Percentiles rank a stretch among this genome's conserved stretches.
phyloP scores from a whole-genome alignment of 2,329 filamentous ascomycete genomes.

The Diaporthe ilicicola region DNA sequence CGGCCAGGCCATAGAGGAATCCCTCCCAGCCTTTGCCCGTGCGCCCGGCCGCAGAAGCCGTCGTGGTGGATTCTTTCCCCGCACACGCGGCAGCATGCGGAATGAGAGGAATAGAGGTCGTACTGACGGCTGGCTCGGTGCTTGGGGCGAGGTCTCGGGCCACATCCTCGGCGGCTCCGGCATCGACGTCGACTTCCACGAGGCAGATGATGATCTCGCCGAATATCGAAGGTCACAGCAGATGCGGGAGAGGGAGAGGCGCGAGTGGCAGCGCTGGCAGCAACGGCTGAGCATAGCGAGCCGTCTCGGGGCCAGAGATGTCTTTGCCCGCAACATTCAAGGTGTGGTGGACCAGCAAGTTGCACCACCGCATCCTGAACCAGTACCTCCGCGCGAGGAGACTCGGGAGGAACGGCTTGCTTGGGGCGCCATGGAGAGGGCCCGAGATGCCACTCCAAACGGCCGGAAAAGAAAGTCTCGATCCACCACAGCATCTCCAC shows the following conservation, averaged over 20 bases:
- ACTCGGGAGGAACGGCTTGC: slow-evolving; percentile 82
- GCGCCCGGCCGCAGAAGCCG: slow-evolving; percentile 36
- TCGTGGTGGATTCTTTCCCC: slow-evolving; percentile 53
- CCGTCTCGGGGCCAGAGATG: slow-evolving; percentile 76
- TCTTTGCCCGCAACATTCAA: slow-evolving; percentile 72
- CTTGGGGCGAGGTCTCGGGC: slow-evolving; percentile 75
- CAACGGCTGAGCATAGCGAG: slow-evolving; percentile 83
- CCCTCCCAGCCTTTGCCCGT: slow-evolving; percentile 38
- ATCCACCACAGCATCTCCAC: slow-evolving; percentile 76
- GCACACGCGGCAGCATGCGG: slow-evolving; percentile 67
- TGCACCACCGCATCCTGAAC: slow-evolving; percentile 49
- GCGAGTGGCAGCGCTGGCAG: slow-evolving; percentile 79
- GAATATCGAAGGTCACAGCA: slow-evolving; percentile 63
- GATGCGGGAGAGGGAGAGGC: slow-evolving; percentile 60
- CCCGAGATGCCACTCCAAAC: slow-evolving; percentile 62
- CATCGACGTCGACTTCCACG: slow-evolving; percentile 85
- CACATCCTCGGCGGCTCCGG: slow-evolving; percentile 73
- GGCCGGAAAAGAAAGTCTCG: slow-evolving; percentile 77
- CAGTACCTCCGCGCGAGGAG: slow-evolving; percentile 63
- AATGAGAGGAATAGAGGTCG: slow-evolving; percentile 69
- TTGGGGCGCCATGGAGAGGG: slow-evolving; percentile 91
- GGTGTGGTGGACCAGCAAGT: slow-evolving; percentile 65
- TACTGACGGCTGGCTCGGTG: slow-evolving; percentile 86
- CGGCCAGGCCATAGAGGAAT: slow-evolving; percentile 46
- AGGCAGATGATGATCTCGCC: slow-evolving; percentile 72